Conservation (phyloP, 768 basidiomycete genomes). For the Leccinum ochraceum region DNA sequence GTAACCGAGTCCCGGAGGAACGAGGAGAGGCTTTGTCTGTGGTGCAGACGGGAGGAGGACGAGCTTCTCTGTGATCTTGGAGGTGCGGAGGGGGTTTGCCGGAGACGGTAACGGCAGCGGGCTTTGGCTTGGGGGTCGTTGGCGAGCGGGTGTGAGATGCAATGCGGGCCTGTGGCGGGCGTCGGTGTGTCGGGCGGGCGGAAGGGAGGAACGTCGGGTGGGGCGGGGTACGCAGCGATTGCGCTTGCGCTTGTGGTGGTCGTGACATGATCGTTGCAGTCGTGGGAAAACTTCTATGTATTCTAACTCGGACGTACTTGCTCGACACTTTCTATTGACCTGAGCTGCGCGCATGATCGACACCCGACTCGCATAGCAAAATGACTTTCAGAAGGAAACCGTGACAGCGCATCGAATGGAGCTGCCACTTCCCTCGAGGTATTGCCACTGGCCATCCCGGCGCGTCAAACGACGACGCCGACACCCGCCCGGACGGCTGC, state of each 20-base stretch:
- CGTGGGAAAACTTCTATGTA: no score
- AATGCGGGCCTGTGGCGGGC: constrained; percentile 24
- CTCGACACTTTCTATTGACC: no score
- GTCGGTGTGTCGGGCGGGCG: constrained; percentile 24
- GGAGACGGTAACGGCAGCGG: constrained; percentile 17
- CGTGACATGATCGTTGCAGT: no score
- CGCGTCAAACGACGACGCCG: no score
- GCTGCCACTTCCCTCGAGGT: no score
- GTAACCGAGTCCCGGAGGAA: constrained; percentile 15
- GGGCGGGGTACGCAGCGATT: constrained; percentile 15
- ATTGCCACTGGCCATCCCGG: no score
- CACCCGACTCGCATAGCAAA: no score
- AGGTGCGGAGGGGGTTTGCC: constrained; percentile 70
- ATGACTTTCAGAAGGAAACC: no score
- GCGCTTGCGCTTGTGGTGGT: background rate
- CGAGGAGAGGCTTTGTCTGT: constrained; percentile 71
- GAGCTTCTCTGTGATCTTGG: constrained; percentile 89
- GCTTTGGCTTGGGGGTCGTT: constrained; percentile 19
- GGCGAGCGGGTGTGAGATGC: constrained; percentile 17
- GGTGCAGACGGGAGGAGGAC: constrained; percentile 89
- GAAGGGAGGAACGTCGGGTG: constrained; percentile 26
- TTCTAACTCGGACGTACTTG: no score
- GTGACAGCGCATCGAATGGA: no score
- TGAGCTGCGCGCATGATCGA: no score
- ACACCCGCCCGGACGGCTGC: background rate